Base-by-base conservation (phyloP, 495 filamentous ascomycete genomes). In the Sabuloglossum arenarium region DNA sequence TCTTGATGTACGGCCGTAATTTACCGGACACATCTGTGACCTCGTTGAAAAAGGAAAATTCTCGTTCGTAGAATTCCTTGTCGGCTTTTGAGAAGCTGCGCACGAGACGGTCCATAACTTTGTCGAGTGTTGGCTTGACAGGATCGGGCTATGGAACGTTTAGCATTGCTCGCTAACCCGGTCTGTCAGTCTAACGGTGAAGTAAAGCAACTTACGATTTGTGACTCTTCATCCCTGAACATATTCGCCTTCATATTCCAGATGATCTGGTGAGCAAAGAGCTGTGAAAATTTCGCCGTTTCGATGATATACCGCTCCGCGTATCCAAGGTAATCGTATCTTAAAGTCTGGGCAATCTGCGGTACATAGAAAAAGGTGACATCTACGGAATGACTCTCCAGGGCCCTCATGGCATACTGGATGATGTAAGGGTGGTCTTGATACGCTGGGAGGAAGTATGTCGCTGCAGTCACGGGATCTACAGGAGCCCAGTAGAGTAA, bases 211-310 rank as follows among this genome's bases (percentile, higher is more conserved):
- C 84, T 79, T 75, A 91, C 86, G 61, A 93, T 78, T 61, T 81
- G 76, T 53, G 83, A 86, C 58, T 97, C 88, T 60, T 99, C 89
- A 62, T 99, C 93, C 67, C 95, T 97, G 70, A 86, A 99, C 1
- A 88, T 81, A 65, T 99, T 99, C 23, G 93, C 93, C 64, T 94
- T 96, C 83, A 99, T 99, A 65, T 97, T 99, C 93, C 93, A 99
- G 59, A 99, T 97, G 58, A 99, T 96, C 59, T 99, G 93, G 67
- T 99, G 93, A 6, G 93, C 88, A 66, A 99, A 99, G 0, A 96
- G 71, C 65, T 96, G 93, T 25, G 90, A 96, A 62, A 91, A 86
- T 61, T 90, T 89, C 1, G 86, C 89, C 3, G 93, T 94, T 70
- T 99, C 91, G 24, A 95, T 74, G 30, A 97, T 97, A 61, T 96